Evolutionary conservation across 2,329 filamentous ascomycete genomes (phyloP).

Genomic region (Epichloe coenophiala): DNA sequence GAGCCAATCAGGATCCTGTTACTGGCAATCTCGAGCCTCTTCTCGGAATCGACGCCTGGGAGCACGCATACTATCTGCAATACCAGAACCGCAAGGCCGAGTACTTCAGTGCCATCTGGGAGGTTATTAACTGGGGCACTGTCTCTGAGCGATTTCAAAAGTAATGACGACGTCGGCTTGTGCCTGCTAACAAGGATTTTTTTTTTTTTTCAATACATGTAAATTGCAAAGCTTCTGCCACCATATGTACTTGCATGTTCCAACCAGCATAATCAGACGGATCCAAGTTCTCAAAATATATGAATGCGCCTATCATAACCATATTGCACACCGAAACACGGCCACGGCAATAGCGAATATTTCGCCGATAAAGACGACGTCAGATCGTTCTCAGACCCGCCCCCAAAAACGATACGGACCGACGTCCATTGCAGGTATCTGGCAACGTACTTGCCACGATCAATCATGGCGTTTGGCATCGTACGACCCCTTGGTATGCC

Average conservation of each 20-base stretch:
- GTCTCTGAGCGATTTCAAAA: slow-evolving; percentile 62
- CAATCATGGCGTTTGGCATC: slow-evolving; percentile 13
- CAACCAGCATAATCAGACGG: no score
- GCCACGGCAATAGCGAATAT: no score
- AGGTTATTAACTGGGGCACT: slow-evolving; percentile 91
- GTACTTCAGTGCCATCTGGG: slow-evolving; percentile 89
- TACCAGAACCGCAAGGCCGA: slow-evolving; percentile 96
- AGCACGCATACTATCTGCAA: slow-evolving; percentile 91
- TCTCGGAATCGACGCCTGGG: slow-evolving; percentile 87
- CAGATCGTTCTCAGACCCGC: no score
- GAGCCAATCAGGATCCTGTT: slow-evolving; percentile 83
- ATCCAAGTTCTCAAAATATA: no score
- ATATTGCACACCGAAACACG: no score
- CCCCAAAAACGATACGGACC: no score
- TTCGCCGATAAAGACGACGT: no score
- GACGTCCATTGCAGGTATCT: no score
- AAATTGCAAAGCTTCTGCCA: slow-evolving; percentile 2
- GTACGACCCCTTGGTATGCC: slow-evolving; percentile 17
- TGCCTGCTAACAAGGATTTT: neutral
- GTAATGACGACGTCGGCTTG: slow-evolving; percentile 15
- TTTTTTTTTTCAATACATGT: neutral
- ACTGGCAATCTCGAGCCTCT: slow-evolving; percentile 71
- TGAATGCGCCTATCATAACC: no score
- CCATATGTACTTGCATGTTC: no score
- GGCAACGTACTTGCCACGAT: neutral